Percentiles rank a stretch among this genome's conserved stretches.
Evolutionary conservation across 352 stramenopile species (phyloP).

Genomic region (Phytophthora cactorum): DNA sequence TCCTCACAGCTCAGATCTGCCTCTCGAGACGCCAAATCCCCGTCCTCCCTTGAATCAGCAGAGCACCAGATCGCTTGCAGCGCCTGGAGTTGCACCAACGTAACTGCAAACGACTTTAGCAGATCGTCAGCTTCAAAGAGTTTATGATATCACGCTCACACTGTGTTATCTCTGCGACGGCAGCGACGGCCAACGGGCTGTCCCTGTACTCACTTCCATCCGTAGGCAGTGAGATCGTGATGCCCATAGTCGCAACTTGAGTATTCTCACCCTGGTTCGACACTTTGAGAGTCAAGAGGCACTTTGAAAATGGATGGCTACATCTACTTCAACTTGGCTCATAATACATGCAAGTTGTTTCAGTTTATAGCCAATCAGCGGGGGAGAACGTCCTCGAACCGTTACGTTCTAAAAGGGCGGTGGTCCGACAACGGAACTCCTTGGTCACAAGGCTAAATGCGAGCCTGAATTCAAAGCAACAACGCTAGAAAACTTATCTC

Average conservation of each 20-base stretch:
- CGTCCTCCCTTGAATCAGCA: background rate
- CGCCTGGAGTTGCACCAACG: conserved; percentile 44
- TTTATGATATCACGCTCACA: conserved; percentile 31
- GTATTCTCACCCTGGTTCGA: background rate
- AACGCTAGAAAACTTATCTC: conserved; percentile 11
- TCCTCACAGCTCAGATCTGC: conserved; percentile 43
- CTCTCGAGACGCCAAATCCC: conserved; percentile 16
- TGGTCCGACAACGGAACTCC: conserved; percentile 6
- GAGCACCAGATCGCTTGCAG: conserved; percentile 35
- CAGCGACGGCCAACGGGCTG: conserved; percentile 52
- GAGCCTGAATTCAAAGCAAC: background rate
- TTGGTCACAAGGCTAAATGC: conserved; percentile 11
- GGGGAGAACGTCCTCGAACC: conserved; percentile 2
- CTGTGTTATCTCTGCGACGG: conserved; percentile 64
- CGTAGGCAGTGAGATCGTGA: conserved; percentile 32
- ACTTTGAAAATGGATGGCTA: conserved; percentile 5
- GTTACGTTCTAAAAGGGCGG: conserved; percentile 8
- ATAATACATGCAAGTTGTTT: background rate
- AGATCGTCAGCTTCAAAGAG: background rate
- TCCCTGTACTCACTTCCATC: conserved; percentile 33
- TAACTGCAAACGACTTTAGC: conserved; percentile 32
- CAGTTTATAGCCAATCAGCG: conserved; percentile 13
- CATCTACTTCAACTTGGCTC: conserved; percentile 20
- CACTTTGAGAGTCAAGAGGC: no score
- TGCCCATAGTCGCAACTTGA: conserved; percentile 19